Base-by-base conservation (phyloP, 2,329 filamentous ascomycete species). In the Alternaria dauci region DNA sequence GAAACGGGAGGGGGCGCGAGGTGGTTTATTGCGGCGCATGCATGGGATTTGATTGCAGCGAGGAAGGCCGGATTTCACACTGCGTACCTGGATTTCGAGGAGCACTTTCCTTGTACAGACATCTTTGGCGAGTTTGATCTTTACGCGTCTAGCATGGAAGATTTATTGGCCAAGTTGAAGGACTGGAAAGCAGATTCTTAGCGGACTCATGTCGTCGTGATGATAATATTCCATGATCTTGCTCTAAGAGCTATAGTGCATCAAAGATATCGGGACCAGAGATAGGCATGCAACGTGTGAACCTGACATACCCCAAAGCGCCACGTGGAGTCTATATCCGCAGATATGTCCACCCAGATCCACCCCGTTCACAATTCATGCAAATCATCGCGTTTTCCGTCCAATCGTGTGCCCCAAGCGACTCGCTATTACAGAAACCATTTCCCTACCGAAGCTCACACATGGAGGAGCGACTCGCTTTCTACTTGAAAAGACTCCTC, bases 401-500 rank as follows among this genome's bases (percentile, higher is more conserved):
- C 12, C 39, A 12, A 42, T 5, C 1, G 8, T 11, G 7, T 50
- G 4, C 32, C 20, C n/a, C 9, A 25, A 50, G 32, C 16, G 9
- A 2, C 46, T 16, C 30, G 3, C 20, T 8, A 23, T 30, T 11
- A 14, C 12, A 34, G 32, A 48, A 48, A 9, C 30, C 30, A 14
- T 48, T n/a, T 36, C 23, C 46, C 1, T n/a, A 48, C 46, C 28
- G 7, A 32, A 47, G 12, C 5, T 18, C 18, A 23, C 39, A 41
- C 16, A 23, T 5, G 11, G 9, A 12, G 5, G 18, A 46, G 26
- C n/a, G 16, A 23, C 28, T 7, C 12, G 7, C 18, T 4, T 16
- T 20, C 32, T 59, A 78, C 20, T 68, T 68, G 75, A 90, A 90
- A 47, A 90, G 78, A 70, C 81, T 84, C 72, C 84, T 81, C 69